phyloP scores from a whole-genome alignment of 768 basidiomycete genomes.

The Fibroporia radiculosa region DNA sequence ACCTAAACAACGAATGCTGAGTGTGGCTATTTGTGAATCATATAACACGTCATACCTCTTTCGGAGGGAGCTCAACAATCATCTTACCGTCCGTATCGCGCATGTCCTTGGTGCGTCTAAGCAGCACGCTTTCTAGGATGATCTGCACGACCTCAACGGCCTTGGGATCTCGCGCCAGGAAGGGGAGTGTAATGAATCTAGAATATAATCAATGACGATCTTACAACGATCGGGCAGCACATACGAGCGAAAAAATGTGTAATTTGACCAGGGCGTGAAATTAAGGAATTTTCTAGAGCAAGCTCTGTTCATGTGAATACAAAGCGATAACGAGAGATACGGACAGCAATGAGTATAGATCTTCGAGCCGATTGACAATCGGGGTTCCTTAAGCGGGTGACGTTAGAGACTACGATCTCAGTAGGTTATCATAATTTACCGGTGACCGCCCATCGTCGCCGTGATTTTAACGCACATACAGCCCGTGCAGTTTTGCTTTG shows the following conservation, averaged over 20 bases:
- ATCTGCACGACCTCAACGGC: constrained; percentile 94
- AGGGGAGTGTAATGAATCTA: constrained; percentile 88
- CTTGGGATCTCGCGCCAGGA: constrained; percentile 84
- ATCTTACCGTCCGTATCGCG: constrained; percentile 75
- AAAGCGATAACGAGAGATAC: constrained; percentile 9
- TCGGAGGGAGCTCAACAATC: constrained; percentile 84
- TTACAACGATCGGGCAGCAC: constrained; percentile 17
- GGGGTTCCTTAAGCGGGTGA: constrained; percentile 57
- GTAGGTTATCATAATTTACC: constrained; percentile 30
- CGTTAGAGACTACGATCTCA: not conserved
- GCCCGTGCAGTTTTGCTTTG: constrained; percentile 83
- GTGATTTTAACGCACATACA: constrained; percentile 74
- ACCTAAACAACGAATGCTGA: constrained; percentile 35
- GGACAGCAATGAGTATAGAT: constrained; percentile 78
- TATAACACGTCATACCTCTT: constrained; percentile 45
- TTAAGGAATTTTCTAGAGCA: constrained; percentile 60
- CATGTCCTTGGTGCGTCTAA: constrained; percentile 93
- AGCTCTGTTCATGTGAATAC: constrained; percentile 27
- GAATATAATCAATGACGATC: not conserved
- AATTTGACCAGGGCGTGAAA: constrained; percentile 76
- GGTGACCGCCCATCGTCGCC: constrained; percentile 86
- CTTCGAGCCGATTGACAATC: constrained; percentile 90
- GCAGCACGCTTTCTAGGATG: constrained; percentile 79
- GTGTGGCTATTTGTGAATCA: constrained; percentile 1
- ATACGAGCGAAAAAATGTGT: constrained; percentile 84